These are phyloP conservation scores for Fusarium newnesense DNA, from an alignment of 2,329 filamentous ascomycete species.

Conservation along the genomic window DNA sequence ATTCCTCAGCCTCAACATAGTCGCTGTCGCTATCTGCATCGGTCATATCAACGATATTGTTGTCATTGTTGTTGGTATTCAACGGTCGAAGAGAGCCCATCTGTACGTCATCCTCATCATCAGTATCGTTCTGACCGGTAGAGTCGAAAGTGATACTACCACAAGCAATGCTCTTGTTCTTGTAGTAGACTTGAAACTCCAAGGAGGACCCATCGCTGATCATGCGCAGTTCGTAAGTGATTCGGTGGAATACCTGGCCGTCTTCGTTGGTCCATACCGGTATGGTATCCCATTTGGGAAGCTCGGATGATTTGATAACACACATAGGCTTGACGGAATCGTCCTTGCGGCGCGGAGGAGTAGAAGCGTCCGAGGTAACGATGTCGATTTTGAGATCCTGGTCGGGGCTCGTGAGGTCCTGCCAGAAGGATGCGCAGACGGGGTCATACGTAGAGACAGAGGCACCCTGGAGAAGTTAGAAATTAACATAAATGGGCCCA, in stretches of 20 bases:
- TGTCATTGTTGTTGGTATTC: neutral
- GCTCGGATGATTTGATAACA: slow-evolving; percentile 21
- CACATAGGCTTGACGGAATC: slow-evolving; percentile 31
- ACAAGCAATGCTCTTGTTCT: slow-evolving; percentile 31
- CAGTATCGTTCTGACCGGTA: neutral
- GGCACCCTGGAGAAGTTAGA: slow-evolving; percentile 25
- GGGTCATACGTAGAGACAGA: slow-evolving; percentile 20
- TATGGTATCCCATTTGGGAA: slow-evolving; percentile 25
- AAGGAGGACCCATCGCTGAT: slow-evolving; percentile 37
- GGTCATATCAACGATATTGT: neutral
- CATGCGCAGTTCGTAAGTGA: slow-evolving; percentile 42
- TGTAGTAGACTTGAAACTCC: slow-evolving; percentile 39
- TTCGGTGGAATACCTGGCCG: slow-evolving; percentile 6
- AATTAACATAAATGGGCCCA: neutral
- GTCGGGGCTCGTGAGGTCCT: neutral
- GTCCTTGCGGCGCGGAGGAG: slow-evolving; percentile 15
- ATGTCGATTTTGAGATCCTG: slow-evolving; percentile 19
- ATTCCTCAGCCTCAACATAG: neutral
- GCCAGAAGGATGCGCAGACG: slow-evolving; percentile 11
- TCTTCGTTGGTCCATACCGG: slow-evolving; percentile 25
- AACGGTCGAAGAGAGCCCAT: neutral
- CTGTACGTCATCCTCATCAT: neutral
- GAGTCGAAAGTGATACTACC: slow-evolving; percentile 40
- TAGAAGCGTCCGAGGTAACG: slow-evolving; percentile 8
- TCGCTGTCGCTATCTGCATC: neutral